phyloP scores from a whole-genome alignment of 441 rosid species.

The Theobroma grandiflorum region DNA sequence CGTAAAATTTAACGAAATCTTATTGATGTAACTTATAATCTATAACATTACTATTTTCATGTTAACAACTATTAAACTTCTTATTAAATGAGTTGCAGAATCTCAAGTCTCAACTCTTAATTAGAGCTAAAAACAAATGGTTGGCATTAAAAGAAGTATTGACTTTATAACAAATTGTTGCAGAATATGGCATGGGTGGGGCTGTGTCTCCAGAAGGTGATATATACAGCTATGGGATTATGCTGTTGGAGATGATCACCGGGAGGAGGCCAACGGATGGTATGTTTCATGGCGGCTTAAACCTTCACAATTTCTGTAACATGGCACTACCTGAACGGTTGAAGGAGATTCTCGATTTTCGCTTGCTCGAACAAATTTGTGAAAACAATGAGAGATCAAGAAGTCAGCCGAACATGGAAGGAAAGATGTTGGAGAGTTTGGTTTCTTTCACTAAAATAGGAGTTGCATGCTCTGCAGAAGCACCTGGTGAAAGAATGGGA shows the following conservation, averaged over 20 bases:
- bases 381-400: background rate
- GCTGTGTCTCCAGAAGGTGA: slow-evolving; percentile 4
- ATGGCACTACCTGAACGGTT: slow-evolving; percentile 8
- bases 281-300: background rate
- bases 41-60: too few relatives aligned
- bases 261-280: slow-evolving; percentile 18
- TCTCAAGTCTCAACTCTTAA: too few relatives aligned
- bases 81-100: too few relatives aligned
- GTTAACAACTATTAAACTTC: too few relatives aligned
- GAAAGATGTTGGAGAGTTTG: background rate
- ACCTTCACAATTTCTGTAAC: background rate
- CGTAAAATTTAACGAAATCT: too few relatives aligned
- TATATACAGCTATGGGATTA: slow-evolving; percentile 20
- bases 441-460: slow-evolving; percentile 1
- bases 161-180: too few relatives aligned
- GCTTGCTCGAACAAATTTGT: slow-evolving; percentile 8
- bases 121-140: too few relatives aligned
- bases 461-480: slow-evolving; percentile 13
- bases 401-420: too few relatives aligned
- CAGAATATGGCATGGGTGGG: slow-evolving; percentile 27
- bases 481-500: background rate
- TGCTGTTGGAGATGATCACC: background rate
- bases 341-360: slow-evolving; percentile 23
- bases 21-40: too few relatives aligned
- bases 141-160: too few relatives aligned